Conservation (phyloP, 108 stramenopile species). For the Pseudonitzschia pungens region DNA sequence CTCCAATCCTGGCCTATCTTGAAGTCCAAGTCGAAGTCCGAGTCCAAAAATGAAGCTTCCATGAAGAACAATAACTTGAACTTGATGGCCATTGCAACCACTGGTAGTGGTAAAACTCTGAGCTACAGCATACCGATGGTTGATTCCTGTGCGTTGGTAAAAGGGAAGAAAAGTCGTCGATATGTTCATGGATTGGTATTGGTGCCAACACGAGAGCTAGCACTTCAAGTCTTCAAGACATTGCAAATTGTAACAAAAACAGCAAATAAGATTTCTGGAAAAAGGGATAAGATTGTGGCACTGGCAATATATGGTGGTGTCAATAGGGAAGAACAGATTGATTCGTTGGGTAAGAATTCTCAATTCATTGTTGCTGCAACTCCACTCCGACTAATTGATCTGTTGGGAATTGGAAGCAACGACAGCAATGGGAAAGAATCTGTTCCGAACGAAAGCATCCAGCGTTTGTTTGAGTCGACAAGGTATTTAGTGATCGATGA, state of each 20-base stretch:
- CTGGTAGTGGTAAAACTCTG: slow-evolving; percentile 73
- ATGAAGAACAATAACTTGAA: slow-evolving; percentile 25
- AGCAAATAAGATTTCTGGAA: slow-evolving; percentile 50
- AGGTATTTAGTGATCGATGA: slow-evolving; percentile 68
- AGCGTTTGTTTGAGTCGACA: slow-evolving; percentile 9
- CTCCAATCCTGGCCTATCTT: slow-evolving; percentile 13
- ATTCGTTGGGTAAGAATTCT: slow-evolving; percentile 18
- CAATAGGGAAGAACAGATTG: slow-evolving; percentile 41
- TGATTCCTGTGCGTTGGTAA: slow-evolving; percentile 27
- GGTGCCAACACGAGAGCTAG: slow-evolving; percentile 85
- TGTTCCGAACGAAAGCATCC: slow-evolving; percentile 5
- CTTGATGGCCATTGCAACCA: slow-evolving; percentile 66
- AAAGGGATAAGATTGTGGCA: slow-evolving; percentile 48
- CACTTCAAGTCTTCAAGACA: slow-evolving; percentile 59
- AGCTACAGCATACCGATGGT: slow-evolving; percentile 53
- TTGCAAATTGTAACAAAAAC: slow-evolving; percentile 69
- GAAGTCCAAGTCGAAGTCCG: not conserved
- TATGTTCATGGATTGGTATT: slow-evolving; percentile 39
- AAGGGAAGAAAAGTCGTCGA: slow-evolving; percentile 11
- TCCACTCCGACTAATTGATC: slow-evolving; percentile 69
- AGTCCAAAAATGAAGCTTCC: not conserved
- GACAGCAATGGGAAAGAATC: not conserved
- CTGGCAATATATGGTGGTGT: slow-evolving; percentile 72
- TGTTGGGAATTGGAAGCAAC: slow-evolving; percentile 29
- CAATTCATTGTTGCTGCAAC: slow-evolving; percentile 63